Conservation (phyloP, 805 yeast genomes). For the Wickerhamomyces xylosicus region DNA sequence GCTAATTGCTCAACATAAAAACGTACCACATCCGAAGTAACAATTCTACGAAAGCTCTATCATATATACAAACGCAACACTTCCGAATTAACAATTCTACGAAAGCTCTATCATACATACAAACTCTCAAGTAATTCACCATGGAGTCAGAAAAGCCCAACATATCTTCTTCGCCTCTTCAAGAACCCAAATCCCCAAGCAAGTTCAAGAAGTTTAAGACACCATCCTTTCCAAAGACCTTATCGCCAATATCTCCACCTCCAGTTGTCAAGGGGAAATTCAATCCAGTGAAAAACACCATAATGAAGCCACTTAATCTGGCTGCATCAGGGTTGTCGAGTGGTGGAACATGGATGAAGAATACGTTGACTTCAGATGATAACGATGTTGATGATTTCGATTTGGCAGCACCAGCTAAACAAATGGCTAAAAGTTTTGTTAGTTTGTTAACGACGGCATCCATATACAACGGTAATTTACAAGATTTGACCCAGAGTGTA, state of each 20-base stretch:
- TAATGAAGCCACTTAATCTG: background rate
- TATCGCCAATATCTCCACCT: background rate
- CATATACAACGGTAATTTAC: constrained; percentile 29
- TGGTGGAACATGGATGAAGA: background rate
- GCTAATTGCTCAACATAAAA: too few species aligned
- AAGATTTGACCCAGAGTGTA: constrained; percentile 14
- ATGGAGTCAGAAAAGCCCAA: too few species aligned
- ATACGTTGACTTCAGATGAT: background rate
- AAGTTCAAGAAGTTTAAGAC: background rate
- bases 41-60: too few species aligned
- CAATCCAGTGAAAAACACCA: background rate
- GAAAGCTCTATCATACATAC: too few species aligned
- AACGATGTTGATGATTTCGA: constrained; percentile 42
- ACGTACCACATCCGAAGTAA: too few species aligned
- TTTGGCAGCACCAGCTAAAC: constrained; percentile 45
- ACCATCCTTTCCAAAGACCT: background rate
- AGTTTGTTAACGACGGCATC: constrained; percentile 48
- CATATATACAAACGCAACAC: too few species aligned
- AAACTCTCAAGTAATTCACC: too few species aligned
- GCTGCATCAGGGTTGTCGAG: background rate
- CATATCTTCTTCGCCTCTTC: too few species aligned
- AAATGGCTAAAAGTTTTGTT: constrained; percentile 42
- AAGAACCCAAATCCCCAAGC: background rate
- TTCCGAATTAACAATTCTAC: too few species aligned
- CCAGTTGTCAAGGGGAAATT: background rate